A percentile compares a stretch with the other conserved stretches of the same genome.
These are phyloP conservation scores for Lactarius psammicola DNA, from an alignment of 768 basidiomycete genomes.

Conservation along the genomic window DNA sequence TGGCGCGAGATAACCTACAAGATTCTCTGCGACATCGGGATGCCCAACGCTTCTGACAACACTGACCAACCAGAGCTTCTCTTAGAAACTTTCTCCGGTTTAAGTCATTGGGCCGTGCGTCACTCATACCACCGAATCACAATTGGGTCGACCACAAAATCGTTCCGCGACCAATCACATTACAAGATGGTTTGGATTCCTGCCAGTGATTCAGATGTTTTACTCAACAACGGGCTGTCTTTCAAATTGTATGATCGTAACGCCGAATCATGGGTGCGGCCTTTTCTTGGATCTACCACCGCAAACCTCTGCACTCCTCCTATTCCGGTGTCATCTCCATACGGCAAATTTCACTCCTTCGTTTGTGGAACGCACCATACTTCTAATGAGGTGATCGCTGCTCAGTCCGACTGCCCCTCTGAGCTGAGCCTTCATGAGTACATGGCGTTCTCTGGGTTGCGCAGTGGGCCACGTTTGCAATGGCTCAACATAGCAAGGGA, in stretches of 20 bases:
- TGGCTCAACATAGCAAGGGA: constrained; percentile 36
- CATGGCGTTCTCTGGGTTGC: constrained; percentile 44
- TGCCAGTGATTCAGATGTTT: neutral
- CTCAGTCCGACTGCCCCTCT: constrained; percentile 41
- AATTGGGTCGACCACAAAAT: neutral
- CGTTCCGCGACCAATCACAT: neutral
- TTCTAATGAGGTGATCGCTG: constrained; percentile 43
- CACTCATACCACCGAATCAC: neutral
- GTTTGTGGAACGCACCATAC: constrained; percentile 23
- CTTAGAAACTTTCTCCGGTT: neutral
- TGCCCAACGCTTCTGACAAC: neutral
- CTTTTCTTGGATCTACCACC: neutral
- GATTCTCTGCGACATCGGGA: neutral
- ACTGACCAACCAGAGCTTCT: neutral
- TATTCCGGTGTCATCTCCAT: neutral
- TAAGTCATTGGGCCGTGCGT: neutral
- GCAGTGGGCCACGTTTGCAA: constrained; percentile 45
- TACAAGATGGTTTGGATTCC: neutral
- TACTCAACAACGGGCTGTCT: neutral
- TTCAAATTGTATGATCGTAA: neutral
- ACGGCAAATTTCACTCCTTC: neutral
- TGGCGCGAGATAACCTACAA: neutral
- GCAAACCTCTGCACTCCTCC: neutral
- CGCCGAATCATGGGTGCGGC: neutral
- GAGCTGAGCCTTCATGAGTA: constrained; percentile 46